These are phyloP conservation scores for Lineolata rhizophorae DNA, from an alignment of 495 filamentous ascomycete genomes.

Conservation along the genomic window DNA sequence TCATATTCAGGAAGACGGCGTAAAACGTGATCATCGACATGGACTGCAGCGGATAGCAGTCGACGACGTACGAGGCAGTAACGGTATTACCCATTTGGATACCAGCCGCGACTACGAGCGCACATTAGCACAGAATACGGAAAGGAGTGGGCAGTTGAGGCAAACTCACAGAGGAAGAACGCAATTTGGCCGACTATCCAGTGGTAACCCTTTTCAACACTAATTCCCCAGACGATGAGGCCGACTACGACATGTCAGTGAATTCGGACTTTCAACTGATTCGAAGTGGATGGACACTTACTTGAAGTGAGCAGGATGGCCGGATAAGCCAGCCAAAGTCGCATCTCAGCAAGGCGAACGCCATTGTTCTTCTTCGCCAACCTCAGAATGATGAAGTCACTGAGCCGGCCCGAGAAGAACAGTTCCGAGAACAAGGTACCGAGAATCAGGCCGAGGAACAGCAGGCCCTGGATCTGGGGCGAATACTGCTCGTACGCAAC, in stretches of 20 bases:
- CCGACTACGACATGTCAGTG: conserved; percentile 1
- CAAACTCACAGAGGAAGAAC: conserved; percentile 26
- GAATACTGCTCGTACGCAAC: conserved; percentile 29
- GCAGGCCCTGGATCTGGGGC: conserved; percentile 32
- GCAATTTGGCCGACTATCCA: conserved; percentile 40
- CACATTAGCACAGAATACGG: conserved; percentile 16
- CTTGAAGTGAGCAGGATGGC: conserved; percentile 26
- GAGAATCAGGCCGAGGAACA: conserved; percentile 34
- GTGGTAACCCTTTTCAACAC: conserved; percentile 31
- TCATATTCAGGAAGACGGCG: conserved; percentile 34
- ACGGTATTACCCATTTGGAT: conserved; percentile 41
- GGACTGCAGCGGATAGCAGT: conserved; percentile 33
- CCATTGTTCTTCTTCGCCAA: conserved; percentile 26
- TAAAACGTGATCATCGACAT: conserved; percentile 40
- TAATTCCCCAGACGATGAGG: conserved; percentile 33
- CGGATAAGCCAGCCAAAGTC: conserved; percentile 36
- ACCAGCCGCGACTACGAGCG: conserved; percentile 34
- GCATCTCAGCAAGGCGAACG: conserved; percentile 31
- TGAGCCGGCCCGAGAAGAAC: conserved; percentile 29
- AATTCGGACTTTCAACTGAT: neutral
- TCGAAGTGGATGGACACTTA: conserved; percentile 8
- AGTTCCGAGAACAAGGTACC: conserved; percentile 33
- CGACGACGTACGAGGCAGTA: conserved; percentile 32
- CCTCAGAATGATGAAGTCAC: conserved; percentile 27
- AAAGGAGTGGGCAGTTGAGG: neutral